Base-by-base conservation (phyloP, 176 grass and related monocot genomes). In the bread wheat (Triticum aestivum) region DNA sequence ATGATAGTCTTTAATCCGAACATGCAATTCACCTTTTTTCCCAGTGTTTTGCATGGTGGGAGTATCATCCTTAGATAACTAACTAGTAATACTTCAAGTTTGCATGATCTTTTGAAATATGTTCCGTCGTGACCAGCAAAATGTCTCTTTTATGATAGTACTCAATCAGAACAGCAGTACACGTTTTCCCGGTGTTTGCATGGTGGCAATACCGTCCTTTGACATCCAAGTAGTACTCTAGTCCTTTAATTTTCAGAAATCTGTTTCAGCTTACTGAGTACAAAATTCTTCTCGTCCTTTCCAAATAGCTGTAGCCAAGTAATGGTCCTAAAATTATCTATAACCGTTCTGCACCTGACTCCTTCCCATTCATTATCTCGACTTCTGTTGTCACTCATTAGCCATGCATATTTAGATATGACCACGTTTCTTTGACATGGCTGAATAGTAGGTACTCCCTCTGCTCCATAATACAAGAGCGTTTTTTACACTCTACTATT, bases 91-190 rank as follows among this genome's bases (percentile, higher is more conserved):
- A 54, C 51, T 54, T 18, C 5, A 54, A 54, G 18, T 1, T 54
- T 54, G 2, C 8, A 15, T 0, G 8, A 58, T 20, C 17, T 49
- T 49, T 14, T 14, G 4, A 47, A 47, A 49, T 49, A 12, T 49
- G 47, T 49, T 51, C 15, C 1, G 15, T 51, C 12, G 13, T 51
- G 11, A 51, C 13, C 47, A 51, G 15, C 47, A 14, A 51, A 56
- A 56, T 20, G 14, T 18, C 51, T 32, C 45, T 49, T 49, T 4
- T 13, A 14, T 49, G 45, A n/a, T n/a, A n/a, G 41, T 44, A 44
- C 9, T 44, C 41, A 29, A 77, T 84, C 84, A 63, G 38, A 89
- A 61, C n/a, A 79, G 37, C 61, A 67, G 72, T 82, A n/a, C 61
- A 63, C 47, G 0, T 79, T 86, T 71, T 78, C 37, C 81, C 5